Evolutionary conservation across 805 yeast species (phyloP).

Genomic region (Yamadazyma sp.): DNA sequence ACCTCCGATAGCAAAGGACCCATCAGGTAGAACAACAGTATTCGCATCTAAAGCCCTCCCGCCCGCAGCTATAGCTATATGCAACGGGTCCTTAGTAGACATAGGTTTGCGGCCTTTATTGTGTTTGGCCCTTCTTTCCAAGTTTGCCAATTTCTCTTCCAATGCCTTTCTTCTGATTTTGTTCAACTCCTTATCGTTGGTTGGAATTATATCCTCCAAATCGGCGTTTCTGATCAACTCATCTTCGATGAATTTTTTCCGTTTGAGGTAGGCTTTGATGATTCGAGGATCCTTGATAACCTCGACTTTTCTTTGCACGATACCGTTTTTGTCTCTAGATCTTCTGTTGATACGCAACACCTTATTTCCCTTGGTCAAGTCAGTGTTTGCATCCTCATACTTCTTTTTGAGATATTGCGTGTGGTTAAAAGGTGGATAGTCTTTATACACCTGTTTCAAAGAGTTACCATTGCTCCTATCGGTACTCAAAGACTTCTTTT

Average conservation of each 20-base stretch:
- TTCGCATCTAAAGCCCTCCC: slow-evolving; percentile 44
- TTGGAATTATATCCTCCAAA: slow-evolving; percentile 70
- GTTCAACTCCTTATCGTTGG: slow-evolving; percentile 83
- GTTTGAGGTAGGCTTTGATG: slow-evolving; percentile 77
- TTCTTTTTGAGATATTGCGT: slow-evolving; percentile 31
- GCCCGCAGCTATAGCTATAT: slow-evolving; percentile 44
- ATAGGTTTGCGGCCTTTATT: slow-evolving; percentile 28
- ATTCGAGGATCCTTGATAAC: slow-evolving; percentile 81
- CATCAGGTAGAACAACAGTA: slow-evolving; percentile 44
- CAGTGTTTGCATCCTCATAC: slow-evolving; percentile 35
- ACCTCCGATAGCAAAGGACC: slow-evolving; percentile 51
- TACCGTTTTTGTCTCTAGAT: slow-evolving; percentile 80
- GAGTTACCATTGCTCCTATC: slow-evolving; percentile 30
- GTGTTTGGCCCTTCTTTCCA: slow-evolving; percentile 61
- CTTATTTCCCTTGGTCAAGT: slow-evolving; percentile 27
- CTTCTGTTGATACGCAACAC: slow-evolving; percentile 64
- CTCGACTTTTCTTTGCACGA: slow-evolving; percentile 77
- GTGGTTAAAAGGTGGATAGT: slow-evolving; percentile 39
- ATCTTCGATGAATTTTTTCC: slow-evolving; percentile 65
- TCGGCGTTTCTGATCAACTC: slow-evolving; percentile 54
- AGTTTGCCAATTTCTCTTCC: slow-evolving; percentile 79
- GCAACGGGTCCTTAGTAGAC: slow-evolving; percentile 27
- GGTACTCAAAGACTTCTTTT: slow-evolving; percentile 55
- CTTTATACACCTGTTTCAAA: slow-evolving; percentile 35
- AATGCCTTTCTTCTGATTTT: slow-evolving; percentile 71